Base-by-base conservation (phyloP, 1,284 basidiomycete species). In the Ganoderma leucocontextum region DNA sequence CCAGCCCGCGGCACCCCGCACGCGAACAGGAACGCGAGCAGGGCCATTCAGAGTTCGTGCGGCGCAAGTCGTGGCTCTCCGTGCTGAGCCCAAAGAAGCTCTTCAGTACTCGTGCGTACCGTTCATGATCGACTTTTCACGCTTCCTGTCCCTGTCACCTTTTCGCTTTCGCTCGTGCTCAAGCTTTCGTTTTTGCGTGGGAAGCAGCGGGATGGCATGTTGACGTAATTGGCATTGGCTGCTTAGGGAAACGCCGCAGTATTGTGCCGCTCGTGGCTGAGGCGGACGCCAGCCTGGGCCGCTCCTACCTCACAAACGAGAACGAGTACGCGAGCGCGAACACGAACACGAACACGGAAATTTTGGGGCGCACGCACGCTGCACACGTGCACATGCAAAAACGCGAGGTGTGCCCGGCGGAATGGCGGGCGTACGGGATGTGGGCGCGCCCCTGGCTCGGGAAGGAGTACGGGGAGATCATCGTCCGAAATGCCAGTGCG, bases 391-490 rank as follows among this genome's bases (percentile, higher is more conserved):
- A 39, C 22, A 12, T 29, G 55, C 39, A 8, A 12, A 49, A 49
- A 41, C 63, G 67, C 59, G 66, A 61, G 55, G 65, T 71, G 55
- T 64, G 63, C 12, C 73, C 75, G 8, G 70, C 72, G 33, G 75
- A 76, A 25, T 79, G 74, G 74, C 67, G 74, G 62, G 76, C 75
- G 67, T 78, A 78, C 66, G 77, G 77, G 25, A 71, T 74, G 62
- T 79, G 77, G 77, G 78, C 78, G 39, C 76, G 78, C 35, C 78
- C 78, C 33, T 41, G 38, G n/a, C 57, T 78, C 49, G 67, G 69
- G 25, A 29, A 39, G 36, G 67, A 60, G 35, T 73, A 41, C n/a
- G 58, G 65, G 58, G 57, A 41, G 17, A 49, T 76, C 17, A 53
- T 65, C 22, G 77, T 79, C 5, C 64, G 69, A 44, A 79, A 79